These are phyloP conservation scores for Blastocystis sp. DNA, from an alignment of 352 stramenopile species.

Conservation along the genomic window DNA sequence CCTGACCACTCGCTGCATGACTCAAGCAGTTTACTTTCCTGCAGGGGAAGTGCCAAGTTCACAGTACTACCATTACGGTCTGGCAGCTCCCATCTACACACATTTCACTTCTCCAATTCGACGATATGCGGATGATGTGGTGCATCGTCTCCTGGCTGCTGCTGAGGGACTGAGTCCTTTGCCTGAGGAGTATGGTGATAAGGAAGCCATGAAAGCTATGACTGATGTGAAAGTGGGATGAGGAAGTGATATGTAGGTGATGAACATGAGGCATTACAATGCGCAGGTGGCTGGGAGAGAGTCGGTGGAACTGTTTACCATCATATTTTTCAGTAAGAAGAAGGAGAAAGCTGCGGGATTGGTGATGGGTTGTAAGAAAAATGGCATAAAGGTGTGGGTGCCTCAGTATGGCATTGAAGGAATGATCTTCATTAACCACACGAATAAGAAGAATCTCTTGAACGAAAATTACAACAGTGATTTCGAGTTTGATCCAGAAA, in stretches of 20 bases:
- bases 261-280: constrained; percentile 90
- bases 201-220: constrained; percentile 86
- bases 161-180: constrained; percentile 88
- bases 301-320: constrained; percentile 89
- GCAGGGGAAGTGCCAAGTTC: constrained; percentile 86
- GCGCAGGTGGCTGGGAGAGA: constrained; percentile 89
- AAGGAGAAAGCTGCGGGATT: constrained; percentile 79
- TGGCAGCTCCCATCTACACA: constrained; percentile 95
- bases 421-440: constrained; percentile 79
- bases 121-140: constrained; percentile 93
- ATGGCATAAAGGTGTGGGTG: constrained; percentile 87
- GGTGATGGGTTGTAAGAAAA: constrained; percentile 88
- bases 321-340: constrained; percentile 90
- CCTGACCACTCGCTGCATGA: constrained; percentile 93
- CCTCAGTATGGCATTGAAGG: constrained; percentile 97
- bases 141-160: constrained; percentile 91
- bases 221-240: constrained; percentile 68
- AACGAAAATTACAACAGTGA: constrained; percentile 63
- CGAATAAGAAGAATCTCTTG: constrained; percentile 68
- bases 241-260: constrained; percentile 69
- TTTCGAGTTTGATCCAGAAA: constrained; percentile 55
- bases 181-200: constrained; percentile 82
- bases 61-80: constrained; percentile 95
- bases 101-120: constrained; percentile 99
- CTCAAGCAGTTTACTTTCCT: constrained; percentile 94